Base-by-base conservation (phyloP, 2,329 filamentous ascomycete genomes). In the Fusarium pilosicola region DNA sequence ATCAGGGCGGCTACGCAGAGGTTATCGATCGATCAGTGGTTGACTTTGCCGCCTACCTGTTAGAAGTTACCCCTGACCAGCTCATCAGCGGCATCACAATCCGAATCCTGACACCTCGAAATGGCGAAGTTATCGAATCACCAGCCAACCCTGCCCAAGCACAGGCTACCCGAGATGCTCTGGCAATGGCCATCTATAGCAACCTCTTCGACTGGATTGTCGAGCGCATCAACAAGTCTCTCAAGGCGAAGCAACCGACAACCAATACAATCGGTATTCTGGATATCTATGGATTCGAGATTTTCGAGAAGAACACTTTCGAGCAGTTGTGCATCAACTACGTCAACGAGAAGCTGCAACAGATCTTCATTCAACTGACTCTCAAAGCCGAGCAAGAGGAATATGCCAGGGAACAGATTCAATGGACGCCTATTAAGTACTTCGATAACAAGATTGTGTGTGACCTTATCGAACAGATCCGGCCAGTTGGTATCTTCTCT, bases 261-360 rank as follows among this genome's bases (percentile, higher is more conserved):
- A 86, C 90, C 46, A 96, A 98, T 81, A 94, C 94, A 6, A 96
- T 99, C 76, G 96, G 96, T 80, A 98, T 99, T 80, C 88, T 99
- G 75, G 96, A 99, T 87, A 99, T 99, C 76, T 99, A 99, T 81
- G 96, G 96, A 6, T 99, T 99, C 79, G 96, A 99, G 81, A 99
- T 99, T 76, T 99, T 99, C 76, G 96, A 99, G 81, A 96, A 96
- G 85, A 99, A 99, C 86, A 98, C 94, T 74, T 99, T 99, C 79
- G 96, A 99, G 82, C 96, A 99, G 84, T 90, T 99, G 13, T 99
- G 96, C 84, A 99, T 99, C 88, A 99, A 99, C 86, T 99, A 98
- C 80, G 97, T 98, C 80, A 99, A 99, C 83, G 96, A 99, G 85
- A 99, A 99, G 84, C 86, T 99, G 65, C 96, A 99, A 84, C 96